Evolutionary conservation across 768 basidiomycete species (phyloP).

Genomic region (Russula abietina): DNA sequence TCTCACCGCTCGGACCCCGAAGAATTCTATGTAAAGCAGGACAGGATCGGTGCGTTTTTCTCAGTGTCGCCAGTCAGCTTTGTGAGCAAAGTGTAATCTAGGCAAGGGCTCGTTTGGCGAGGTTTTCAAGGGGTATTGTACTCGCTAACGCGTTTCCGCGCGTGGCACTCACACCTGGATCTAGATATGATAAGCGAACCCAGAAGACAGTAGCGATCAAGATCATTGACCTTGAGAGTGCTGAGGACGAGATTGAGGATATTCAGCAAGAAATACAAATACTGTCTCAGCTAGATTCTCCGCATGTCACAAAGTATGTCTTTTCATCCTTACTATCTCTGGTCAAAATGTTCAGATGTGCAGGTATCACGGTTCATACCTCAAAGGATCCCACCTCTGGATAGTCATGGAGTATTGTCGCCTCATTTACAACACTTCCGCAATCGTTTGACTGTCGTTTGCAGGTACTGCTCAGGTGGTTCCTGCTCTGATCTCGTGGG

Average conservation of each 20-base stretch:
- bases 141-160: slow-evolving; percentile 6
- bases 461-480: slow-evolving; percentile 93
- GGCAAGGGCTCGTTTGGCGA: slow-evolving; percentile 99
- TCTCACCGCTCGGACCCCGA: slow-evolving; percentile 82
- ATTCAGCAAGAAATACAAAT: slow-evolving; percentile 99
- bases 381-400: slow-evolving; percentile 96
- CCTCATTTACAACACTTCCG: neutral
- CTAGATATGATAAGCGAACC: slow-evolving; percentile 89
- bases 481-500: slow-evolving; percentile 93
- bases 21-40: slow-evolving; percentile 94
- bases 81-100: slow-evolving; percentile 31
- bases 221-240: slow-evolving; percentile 98
- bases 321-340: slow-evolving; percentile 25
- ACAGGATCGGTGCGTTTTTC: slow-evolving; percentile 75
- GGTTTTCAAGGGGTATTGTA: slow-evolving; percentile 90
- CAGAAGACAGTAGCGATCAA: slow-evolving; percentile 98
- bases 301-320: slow-evolving; percentile 89
- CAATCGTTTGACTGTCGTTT: slow-evolving; percentile 11
- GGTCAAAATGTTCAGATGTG: slow-evolving; percentile 18
- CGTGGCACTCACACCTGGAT: slow-evolving; percentile 10
- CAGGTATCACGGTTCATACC: slow-evolving; percentile 92
- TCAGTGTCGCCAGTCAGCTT: slow-evolving; percentile 17
- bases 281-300: slow-evolving; percentile 91
- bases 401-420: slow-evolving; percentile 89
- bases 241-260: slow-evolving; percentile 99